These are phyloP conservation scores for Kwoniella shivajii DNA, from an alignment of 1,284 basidiomycete genomes.

Conservation along the genomic window DNA sequence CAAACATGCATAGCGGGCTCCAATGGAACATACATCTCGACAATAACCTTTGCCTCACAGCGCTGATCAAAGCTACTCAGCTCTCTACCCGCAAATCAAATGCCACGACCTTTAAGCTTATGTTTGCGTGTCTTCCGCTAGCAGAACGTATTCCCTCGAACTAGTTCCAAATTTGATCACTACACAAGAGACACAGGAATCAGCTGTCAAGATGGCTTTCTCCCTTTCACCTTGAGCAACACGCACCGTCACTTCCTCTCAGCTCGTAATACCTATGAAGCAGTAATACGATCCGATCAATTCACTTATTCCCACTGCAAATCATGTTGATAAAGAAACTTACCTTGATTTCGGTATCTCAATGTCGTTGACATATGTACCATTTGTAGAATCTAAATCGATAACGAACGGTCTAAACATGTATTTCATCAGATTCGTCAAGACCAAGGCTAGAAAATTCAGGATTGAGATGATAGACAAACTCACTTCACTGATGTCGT, in stretches of 20 bases:
- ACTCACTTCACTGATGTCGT: constrained; percentile 78
- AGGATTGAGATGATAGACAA: background rate
- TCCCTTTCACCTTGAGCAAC: background rate
- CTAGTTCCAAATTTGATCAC: constrained; percentile 91
- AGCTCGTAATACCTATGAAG: constrained; percentile 75
- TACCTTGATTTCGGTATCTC: constrained; percentile 75
- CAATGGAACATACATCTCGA: too few relatives aligned
- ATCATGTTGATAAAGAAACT: constrained; percentile 2
- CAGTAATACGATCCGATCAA: background rate
- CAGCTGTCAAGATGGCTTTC: background rate
- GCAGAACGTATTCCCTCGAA: constrained; percentile 80
- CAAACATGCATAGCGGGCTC: too few relatives aligned
- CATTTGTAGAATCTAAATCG: constrained; percentile 95
- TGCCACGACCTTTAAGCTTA: background rate
- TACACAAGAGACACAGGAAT: constrained; percentile 43
- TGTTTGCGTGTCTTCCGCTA: constrained; percentile 70
- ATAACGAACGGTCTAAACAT: constrained; percentile 83
- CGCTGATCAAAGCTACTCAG: too few relatives aligned
- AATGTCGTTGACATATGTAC: constrained; percentile 86
- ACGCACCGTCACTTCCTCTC: constrained; percentile 78
- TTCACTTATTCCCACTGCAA: background rate
- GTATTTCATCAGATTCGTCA: background rate
- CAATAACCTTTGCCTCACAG: too few relatives aligned
- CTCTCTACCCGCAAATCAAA: background rate
- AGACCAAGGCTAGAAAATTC: background rate